These are phyloP conservation scores for Salix exigua DNA, from an alignment of 345 rosid species.

Conservation along the genomic window DNA sequence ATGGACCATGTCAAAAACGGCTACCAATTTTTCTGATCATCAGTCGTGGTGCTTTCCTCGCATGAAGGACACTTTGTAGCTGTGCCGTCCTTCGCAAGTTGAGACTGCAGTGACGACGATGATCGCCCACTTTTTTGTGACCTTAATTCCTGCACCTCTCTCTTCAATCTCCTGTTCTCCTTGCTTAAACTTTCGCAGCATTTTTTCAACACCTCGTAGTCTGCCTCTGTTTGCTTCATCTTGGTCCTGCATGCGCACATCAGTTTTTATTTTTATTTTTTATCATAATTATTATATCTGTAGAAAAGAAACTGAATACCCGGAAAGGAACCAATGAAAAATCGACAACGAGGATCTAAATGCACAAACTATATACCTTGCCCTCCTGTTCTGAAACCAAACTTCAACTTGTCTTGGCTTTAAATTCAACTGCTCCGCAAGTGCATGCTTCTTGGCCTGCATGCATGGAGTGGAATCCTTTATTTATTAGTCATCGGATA, in stretches of 20 bases:
- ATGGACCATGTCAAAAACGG: neutral
- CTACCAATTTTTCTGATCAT: neutral
- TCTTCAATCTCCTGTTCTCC: slow-evolving; percentile 43
- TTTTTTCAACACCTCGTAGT: slow-evolving; percentile 41
- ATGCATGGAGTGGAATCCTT: neutral
- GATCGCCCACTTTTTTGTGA: slow-evolving; percentile 3
- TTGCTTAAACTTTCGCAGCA: slow-evolving; percentile 37
- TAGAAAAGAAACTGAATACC: neutral
- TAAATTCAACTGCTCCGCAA: slow-evolving; percentile 40
- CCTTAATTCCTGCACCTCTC: slow-evolving; percentile 37
- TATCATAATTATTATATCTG: neutral
- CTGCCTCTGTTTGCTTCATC: slow-evolving; percentile 48
- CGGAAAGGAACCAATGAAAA: neutral
- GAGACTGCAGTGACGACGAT: neutral
- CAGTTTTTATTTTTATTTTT: neutral
- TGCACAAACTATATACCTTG: slow-evolving; percentile 32
- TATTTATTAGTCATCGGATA: neutral
- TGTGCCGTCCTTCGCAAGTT: neutral
- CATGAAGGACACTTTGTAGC: neutral
- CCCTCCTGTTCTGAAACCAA: slow-evolving; percentile 67
- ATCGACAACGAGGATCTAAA: neutral
- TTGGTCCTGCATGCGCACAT: slow-evolving; percentile 35
- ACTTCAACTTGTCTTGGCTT: slow-evolving; percentile 60
- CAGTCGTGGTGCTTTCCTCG: neutral
- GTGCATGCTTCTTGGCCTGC: slow-evolving; percentile 44